Conservation (phyloP, 2,329 filamentous ascomycete genomes). For the Pyrenochaeta sp. region DNA sequence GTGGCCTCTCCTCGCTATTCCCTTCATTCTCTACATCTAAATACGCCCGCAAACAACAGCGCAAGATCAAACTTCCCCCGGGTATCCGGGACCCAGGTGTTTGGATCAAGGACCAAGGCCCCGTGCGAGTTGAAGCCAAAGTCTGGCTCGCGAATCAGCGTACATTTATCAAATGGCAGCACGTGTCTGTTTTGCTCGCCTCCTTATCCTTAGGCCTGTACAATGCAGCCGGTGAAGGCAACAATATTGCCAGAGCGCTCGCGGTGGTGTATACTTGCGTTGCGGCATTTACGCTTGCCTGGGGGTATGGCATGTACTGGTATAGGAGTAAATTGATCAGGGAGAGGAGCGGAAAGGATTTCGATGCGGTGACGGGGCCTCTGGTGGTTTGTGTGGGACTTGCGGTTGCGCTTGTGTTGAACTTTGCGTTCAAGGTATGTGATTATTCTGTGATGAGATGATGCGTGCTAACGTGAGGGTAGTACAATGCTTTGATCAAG, state of each 20-base stretch:
- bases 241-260: slow-evolving; percentile 77
- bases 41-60: slow-evolving; percentile 61
- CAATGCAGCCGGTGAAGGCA: slow-evolving; percentile 80
- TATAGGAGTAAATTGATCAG: slow-evolving; percentile 80
- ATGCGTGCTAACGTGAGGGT: slow-evolving; percentile 4
- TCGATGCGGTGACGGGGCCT: slow-evolving; percentile 88
- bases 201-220: slow-evolving; percentile 84
- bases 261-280: slow-evolving; percentile 85
- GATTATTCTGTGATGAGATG: neutral
- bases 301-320: slow-evolving; percentile 88
- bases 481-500: slow-evolving; percentile 33
- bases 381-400: slow-evolving; percentile 82
- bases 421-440: slow-evolving; percentile 84
- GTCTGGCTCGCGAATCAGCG: slow-evolving; percentile 99
- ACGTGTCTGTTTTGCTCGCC: slow-evolving; percentile 88
- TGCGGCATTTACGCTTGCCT: slow-evolving; percentile 81
- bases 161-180: slow-evolving; percentile 98
- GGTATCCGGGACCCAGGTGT: slow-evolving; percentile 85
- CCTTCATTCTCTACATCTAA: slow-evolving; percentile 84
- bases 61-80: slow-evolving; percentile 72
- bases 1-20: slow-evolving; percentile 73
- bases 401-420: slow-evolving; percentile 79
- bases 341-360: slow-evolving; percentile 87
- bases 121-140: slow-evolving; percentile 93
- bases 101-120: slow-evolving; percentile 95